Base-by-base conservation (phyloP, 441 rosid genomes). In the Jatropha podagrica region DNA sequence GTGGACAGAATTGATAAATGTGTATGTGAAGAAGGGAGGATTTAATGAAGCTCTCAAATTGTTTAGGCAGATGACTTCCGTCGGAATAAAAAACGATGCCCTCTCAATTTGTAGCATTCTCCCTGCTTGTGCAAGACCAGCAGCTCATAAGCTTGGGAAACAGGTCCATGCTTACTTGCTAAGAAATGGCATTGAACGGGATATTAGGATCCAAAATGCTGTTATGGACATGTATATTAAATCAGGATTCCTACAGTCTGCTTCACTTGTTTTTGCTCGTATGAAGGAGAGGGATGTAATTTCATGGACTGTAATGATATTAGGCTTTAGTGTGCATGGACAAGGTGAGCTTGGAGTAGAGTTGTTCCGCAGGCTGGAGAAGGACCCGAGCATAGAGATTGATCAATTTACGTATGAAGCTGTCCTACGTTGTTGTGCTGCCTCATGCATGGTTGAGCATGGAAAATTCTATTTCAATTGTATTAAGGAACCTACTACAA, bases 221-320 rank as follows among this genome's bases (percentile, higher is more conserved):
- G 41, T 75, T 52, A 75, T 85, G 84, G 88, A 86, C 81, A 88
- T 86, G 89, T 86, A 82, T 67, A 74, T 81, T 65, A 84, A 88
- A 78, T 83, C 89, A 2, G 87, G 88, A 20, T 82, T 66, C 70
- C 48, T 88, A 6, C 80, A 83, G 41, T 73, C 40, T 23, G 88
- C 88, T 69, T 69, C 79, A 38, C 72, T 71, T 49, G 17, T 84
- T 65, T 88, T 88, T 72, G 60, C 4, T 7, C 26, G 70, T 59
- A 86, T 88, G 77, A 68, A 74, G 71, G 63, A 68, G 69, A 86
- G 71, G 73, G 89, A 85, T 65, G 59, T 77, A 46, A 26, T 88
- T 54, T 86, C 91, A 1, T 88, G 88, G 88, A 84, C 89, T 26
- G 76, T 86, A 75, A 88, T 86, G 83, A 74, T 84, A 70, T 65